Conservation (phyloP, 441 rosid species). For the Populus tomentosa region DNA sequence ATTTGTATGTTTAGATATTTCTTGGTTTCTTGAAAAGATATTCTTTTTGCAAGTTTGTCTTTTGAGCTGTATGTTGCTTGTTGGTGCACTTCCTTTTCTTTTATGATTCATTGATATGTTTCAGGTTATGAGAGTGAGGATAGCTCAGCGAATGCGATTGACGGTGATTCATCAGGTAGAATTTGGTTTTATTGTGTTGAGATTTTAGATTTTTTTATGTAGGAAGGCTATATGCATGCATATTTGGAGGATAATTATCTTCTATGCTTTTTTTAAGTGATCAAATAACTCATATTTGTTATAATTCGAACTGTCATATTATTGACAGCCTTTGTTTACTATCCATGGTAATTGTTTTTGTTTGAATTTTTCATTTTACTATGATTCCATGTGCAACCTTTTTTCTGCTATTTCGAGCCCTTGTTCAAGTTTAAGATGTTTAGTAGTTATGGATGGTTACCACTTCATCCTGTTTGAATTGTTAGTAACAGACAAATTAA, state of each 20-base stretch:
- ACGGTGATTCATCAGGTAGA: conserved; percentile 38
- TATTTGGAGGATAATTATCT: background rate
- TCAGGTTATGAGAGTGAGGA: conserved; percentile 55
- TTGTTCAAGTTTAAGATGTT: background rate
- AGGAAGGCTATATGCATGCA: background rate
- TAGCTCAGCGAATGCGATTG: conserved; percentile 51
- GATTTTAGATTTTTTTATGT: background rate
- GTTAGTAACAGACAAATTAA: background rate
- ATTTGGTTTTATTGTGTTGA: background rate
- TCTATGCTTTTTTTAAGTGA: background rate
- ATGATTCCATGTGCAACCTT: background rate
- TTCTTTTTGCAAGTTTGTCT: background rate
- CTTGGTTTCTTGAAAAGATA: background rate
- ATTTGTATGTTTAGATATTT: no score
- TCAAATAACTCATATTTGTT: background rate
- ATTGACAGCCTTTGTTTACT: background rate
- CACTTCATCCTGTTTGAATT: background rate
- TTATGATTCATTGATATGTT: background rate
- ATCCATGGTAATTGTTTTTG: background rate
- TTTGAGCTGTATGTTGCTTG: background rate
- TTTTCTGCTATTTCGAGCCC: background rate
- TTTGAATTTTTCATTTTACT: background rate
- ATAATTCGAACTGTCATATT: background rate
- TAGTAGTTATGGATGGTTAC: background rate
- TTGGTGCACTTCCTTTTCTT: background rate